A percentile compares a stretch with the other conserved stretches of the same genome.
These are phyloP conservation scores for Venturia pyrina DNA, from an alignment of 2,329 filamentous ascomycete genomes.

Conservation along the genomic window DNA sequence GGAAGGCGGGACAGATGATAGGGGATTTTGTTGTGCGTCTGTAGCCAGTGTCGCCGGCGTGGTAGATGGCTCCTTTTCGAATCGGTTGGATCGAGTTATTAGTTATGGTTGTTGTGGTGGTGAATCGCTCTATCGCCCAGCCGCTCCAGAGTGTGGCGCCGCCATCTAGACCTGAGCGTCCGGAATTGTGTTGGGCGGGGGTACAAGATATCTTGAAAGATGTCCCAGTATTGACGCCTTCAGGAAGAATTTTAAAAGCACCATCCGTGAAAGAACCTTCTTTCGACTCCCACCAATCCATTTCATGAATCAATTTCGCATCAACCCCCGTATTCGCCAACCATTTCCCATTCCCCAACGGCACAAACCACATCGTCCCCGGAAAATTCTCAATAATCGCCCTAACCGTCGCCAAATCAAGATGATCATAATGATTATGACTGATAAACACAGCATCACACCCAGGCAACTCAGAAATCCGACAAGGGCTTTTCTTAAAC, in stretches of 20 bases:
- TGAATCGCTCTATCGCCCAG: conserved; percentile 10
- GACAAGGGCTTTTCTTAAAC: conserved; percentile 9
- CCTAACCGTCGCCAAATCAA: conserved; percentile 7
- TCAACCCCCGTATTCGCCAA: conserved; percentile 5
- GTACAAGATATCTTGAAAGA: conserved; percentile 9
- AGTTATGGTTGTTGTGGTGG: neutral
- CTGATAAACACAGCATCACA: conserved; percentile 11
- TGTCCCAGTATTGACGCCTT: neutral
- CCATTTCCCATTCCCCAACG: conserved; percentile 11
- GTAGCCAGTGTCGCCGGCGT: conserved; percentile 13
- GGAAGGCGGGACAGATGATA: conserved; percentile 10
- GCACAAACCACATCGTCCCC: conserved; percentile 11
- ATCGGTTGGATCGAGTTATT: neutral
- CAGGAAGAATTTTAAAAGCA: neutral
- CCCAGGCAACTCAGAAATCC: conserved; percentile 4
- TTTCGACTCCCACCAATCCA: conserved; percentile 12
- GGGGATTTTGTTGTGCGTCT: conserved; percentile 3
- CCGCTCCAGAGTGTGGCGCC: conserved; percentile 8
- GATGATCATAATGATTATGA: conserved; percentile 12
- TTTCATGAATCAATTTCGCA: neutral
- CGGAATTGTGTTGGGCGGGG: conserved; percentile 11
- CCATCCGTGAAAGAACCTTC: neutral
- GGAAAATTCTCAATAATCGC: conserved; percentile 2
- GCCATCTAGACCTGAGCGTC: conserved; percentile 3
- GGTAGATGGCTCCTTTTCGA: conserved; percentile 10